Percentiles rank a stretch among this genome's conserved stretches.
phyloP scores from a whole-genome alignment of 306 rosid genomes.

The Cucumis hystrix region DNA sequence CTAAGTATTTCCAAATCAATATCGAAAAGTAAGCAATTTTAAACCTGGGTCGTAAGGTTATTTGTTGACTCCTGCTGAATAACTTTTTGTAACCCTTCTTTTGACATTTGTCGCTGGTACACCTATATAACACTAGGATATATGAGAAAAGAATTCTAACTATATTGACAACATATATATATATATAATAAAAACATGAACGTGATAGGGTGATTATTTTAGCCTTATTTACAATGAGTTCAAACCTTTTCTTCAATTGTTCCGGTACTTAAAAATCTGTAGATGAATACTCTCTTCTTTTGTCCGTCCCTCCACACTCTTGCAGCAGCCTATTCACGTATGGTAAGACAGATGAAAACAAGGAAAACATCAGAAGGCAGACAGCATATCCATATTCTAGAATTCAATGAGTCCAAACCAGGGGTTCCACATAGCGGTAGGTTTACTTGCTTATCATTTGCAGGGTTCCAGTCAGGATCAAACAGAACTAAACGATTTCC shows the following conservation, averaged over 20 bases:
- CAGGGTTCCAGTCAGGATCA: constrained; percentile 99
- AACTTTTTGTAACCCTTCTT: constrained; percentile 97
- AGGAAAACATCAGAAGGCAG: neutral
- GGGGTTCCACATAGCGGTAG: neutral
- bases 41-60: constrained; percentile 42
- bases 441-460: constrained; percentile 90
- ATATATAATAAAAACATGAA: neutral
- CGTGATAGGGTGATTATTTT: constrained; percentile 6
- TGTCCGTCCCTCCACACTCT: constrained; percentile 99
- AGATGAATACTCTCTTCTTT: constrained; percentile 89
- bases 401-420: neutral
- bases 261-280: constrained; percentile 84
- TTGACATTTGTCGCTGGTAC: constrained; percentile 97
- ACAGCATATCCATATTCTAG: constrained; percentile 1
- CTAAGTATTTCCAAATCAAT: neutral
- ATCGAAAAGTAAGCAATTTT: constrained; percentile 12
- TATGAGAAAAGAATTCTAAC: neutral
- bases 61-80: constrained; percentile 75
- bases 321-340: constrained; percentile 76
- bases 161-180: neutral
- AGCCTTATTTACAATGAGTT: constrained; percentile 14
- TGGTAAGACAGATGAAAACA: constrained; percentile 14
- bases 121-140: constrained; percentile 33
- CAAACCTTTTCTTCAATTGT: constrained; percentile 93
- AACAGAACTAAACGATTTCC: constrained; percentile 91